Conservation (phyloP, 2,329 filamentous ascomycete species). For the Leptographium radiaticola region DNA sequence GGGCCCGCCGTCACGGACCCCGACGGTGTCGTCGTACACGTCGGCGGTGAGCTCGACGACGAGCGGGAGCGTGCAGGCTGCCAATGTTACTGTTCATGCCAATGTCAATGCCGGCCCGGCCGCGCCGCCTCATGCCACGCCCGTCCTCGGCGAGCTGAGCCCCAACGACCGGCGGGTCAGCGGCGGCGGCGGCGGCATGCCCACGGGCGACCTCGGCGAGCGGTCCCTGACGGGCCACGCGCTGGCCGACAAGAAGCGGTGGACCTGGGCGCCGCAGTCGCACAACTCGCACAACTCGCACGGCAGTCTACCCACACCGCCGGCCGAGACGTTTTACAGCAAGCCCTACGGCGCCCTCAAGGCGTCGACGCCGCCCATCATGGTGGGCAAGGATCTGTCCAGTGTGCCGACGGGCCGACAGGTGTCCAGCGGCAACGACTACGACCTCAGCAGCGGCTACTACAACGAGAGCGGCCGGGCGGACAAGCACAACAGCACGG, state of each 20-base stretch:
- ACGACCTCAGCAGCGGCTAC: constrained; percentile 17
- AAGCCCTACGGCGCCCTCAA: constrained; percentile 48
- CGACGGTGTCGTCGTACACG: constrained; percentile 7
- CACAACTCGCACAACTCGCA: constrained; percentile 38
- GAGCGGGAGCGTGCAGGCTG: constrained; percentile 7
- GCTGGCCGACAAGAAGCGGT: constrained; percentile 5
- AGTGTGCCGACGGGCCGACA: constrained; percentile 29
- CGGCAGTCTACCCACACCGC: constrained; percentile 8
- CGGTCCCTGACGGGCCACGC: neutral
- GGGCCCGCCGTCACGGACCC: constrained; percentile 11
- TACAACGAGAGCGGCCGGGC: constrained; percentile 12
- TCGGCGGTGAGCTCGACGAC: constrained; percentile 9
- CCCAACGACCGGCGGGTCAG: constrained; percentile 30
- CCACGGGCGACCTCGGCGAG: constrained; percentile 23
- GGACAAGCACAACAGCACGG: constrained; percentile 2
- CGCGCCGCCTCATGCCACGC: no score
- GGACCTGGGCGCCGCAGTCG: constrained; percentile 10
- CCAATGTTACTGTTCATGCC: no score
- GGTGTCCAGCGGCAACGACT: constrained; percentile 47
- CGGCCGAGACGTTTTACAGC: constrained; percentile 24
- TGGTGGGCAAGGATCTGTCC: constrained; percentile 25
- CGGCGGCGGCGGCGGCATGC: constrained; percentile 24
- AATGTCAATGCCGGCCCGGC: no score
- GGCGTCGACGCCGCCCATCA: constrained; percentile 37
- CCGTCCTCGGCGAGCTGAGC: constrained; percentile 29